Evolutionary conservation across 352 stramenopile genomes (phyloP).

Genomic region (Globisporangium spiculum): DNA sequence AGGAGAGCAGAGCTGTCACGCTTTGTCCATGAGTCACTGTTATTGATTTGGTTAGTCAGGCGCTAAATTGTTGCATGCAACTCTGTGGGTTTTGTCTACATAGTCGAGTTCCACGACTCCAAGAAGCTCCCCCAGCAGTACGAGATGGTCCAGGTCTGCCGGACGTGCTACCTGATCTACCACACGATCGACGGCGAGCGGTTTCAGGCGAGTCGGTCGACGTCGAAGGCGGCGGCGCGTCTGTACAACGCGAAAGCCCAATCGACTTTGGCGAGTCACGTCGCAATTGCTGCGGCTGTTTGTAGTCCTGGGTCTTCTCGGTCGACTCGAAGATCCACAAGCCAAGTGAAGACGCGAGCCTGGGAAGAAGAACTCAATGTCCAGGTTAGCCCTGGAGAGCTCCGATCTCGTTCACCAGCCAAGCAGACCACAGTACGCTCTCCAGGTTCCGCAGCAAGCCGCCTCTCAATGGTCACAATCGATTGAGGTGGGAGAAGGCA

Average conservation of each 20-base stretch:
- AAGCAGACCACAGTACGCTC: not conserved
- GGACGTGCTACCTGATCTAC: conserved; percentile 48
- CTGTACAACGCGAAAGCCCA: conserved; percentile 29
- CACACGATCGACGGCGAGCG: conserved; percentile 45
- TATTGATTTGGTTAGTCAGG: not conserved
- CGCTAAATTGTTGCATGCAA: not conserved
- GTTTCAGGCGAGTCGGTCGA: conserved; percentile 39
- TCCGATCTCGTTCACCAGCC: not conserved
- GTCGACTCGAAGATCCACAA: not conserved
- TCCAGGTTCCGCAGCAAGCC: not conserved
- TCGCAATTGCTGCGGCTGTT: not conserved
- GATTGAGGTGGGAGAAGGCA: not conserved
- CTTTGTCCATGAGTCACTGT: not conserved
- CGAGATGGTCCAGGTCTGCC: conserved; percentile 46
- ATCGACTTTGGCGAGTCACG: not conserved
- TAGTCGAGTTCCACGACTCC: conserved; percentile 52
- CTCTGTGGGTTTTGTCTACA: not conserved
- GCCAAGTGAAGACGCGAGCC: not conserved
- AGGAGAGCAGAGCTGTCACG: not conserved
- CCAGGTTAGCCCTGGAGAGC: not conserved
- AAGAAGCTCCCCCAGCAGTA: conserved; percentile 43
- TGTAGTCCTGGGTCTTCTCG: not conserved
- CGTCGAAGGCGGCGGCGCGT: conserved; percentile 25
- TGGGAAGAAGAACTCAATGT: not conserved
- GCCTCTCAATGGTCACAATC: not conserved